These are phyloP conservation scores for Mytilinidion resinicola DNA, from an alignment of 495 filamentous ascomycete genomes.

Conservation along the genomic window DNA sequence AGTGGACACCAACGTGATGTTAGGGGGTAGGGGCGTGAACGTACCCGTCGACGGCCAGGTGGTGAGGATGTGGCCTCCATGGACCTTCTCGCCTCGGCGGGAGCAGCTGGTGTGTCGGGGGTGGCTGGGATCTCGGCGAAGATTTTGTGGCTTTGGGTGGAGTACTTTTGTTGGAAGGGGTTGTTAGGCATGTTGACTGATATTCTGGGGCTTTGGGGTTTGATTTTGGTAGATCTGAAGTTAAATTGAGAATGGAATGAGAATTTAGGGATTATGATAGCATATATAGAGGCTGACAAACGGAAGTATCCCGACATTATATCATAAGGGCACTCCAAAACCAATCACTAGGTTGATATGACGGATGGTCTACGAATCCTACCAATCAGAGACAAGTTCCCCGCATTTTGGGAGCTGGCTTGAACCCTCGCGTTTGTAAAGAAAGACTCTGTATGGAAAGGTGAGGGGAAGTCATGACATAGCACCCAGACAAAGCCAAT, in stretches of 20 bases:
- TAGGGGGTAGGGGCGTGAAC: background rate
- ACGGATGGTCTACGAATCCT: constrained; percentile 4
- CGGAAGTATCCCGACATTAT: background rate
- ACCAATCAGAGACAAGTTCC: constrained; percentile 23
- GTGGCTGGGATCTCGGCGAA: constrained; percentile 7
- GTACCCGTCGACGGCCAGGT: constrained; percentile 18
- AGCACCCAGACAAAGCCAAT: too few species aligned
- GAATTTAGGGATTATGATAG: too few species aligned
- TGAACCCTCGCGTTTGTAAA: constrained; percentile 13
- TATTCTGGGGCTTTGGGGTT: background rate
- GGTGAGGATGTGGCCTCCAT: constrained; percentile 1
- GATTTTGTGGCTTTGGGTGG: constrained; percentile 18
- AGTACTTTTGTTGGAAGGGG: constrained; percentile 30
- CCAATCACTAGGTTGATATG: background rate
- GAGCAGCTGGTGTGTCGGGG: constrained; percentile 15
- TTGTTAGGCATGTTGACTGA: background rate
- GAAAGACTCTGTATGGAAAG: constrained; percentile 1
- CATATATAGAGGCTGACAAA: background rate
- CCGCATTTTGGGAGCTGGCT: constrained; percentile 11
- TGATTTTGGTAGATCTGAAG: background rate
- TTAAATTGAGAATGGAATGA: background rate
- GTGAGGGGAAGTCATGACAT: constrained; percentile 1
- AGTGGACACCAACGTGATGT: background rate
- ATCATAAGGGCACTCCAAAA: background rate
- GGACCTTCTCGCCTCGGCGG: too few species aligned